Evolutionary conservation across 2,329 filamentous ascomycete species (phyloP), one percentile per base, ranked within the genome.

Genomic region (Paecilomyces sp.): DNA sequence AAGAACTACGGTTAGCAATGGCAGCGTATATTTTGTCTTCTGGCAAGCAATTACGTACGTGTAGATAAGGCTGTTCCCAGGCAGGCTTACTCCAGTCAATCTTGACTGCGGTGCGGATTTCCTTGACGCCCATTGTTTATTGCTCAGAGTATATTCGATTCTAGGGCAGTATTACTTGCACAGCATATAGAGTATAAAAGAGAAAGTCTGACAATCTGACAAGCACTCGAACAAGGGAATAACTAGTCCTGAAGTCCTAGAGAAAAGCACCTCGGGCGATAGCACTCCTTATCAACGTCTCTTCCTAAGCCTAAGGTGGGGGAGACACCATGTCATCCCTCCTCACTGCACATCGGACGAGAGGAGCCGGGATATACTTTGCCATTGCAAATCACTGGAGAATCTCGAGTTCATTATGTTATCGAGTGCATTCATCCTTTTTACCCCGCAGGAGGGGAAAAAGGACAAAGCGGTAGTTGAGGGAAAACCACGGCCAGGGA

Each of bases 21-120:
- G 56, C 33, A 57, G 15, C 13, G 15, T 50, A 22, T 34, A 53
- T 34, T 30, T 22, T 28, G 47, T 36, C 1, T 36, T 50, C 25
- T 22, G 24, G 22, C 18, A 24, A 54, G 64, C 9, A 57, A 62
- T 56, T 61, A 74, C 85, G 70, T 80, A 90, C 88, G 75, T 93
- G 90, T 9, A 92, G 77, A 57, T 83, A 83, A 1, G 83, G 75
- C 70, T 93, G 89, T 63, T 91, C 84, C 36, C 81, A 79, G 4
- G 89, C 88, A 34, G 88, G 87, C 71, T 84, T 90, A 60, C 90
- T 83, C 30, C 92, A 78, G 68, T 88, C 86, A 52, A 93, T 88
- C 71, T 88, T 88, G 59, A 88, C 83, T 18, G 86, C 87, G 36
- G 86, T 90, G 59, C 90, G 85, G 65, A 93, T 87, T 55, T 67